Evolutionary conservation across 2,329 filamentous ascomycete species (phyloP), one percentile per base, ranked within the genome.

Genomic region (Pezicula neosporulosa): DNA sequence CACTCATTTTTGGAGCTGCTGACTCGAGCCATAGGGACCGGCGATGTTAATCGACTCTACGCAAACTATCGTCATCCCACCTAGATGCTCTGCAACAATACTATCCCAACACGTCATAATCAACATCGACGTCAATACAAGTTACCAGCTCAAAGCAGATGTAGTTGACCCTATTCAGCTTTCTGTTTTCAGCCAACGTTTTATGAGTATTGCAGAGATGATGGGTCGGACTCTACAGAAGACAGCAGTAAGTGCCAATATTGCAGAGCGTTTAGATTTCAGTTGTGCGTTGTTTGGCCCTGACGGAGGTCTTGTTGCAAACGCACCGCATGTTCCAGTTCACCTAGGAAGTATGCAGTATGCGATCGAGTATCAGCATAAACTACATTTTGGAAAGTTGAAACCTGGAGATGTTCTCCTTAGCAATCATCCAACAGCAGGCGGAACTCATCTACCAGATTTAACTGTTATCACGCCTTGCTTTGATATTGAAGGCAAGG

Each of bases 121-220:
- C 15, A 21, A 44, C 4, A 13, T 24, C 7, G 7, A 9, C 10
- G 19, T 19, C 8, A 44, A 16, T 30, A n/a, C n/a, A 21, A 44
- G n/a, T 6, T 19, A 44, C 8, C 16, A 8, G 12, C 16, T 44
- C n/a, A n/a, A 12, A 49, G 75, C 21, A 18, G 21, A 48, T 28
- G 77, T 82, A 52, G 82, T 89, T 0, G 85, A 90, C 63, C 87
- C 87, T 0, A 87, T 90, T 58, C 76, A 88, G 69, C 75, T 91
- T 2, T 86, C 82, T 61, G 86, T 91, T 53, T 90, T 91, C 57
- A 85, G 84, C 1, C 86, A 90, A 63, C 78, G 87, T 9, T 91
- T 91, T 69, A 91, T 90, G 87, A 83, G 85, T 13, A 89, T 91
- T 60, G 87, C 87, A 1, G 87, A 91, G 68, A 87, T 90, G 64